phyloP scores from a whole-genome alignment of 2,329 filamentous ascomycete species.

The Stemphylium beticola region DNA sequence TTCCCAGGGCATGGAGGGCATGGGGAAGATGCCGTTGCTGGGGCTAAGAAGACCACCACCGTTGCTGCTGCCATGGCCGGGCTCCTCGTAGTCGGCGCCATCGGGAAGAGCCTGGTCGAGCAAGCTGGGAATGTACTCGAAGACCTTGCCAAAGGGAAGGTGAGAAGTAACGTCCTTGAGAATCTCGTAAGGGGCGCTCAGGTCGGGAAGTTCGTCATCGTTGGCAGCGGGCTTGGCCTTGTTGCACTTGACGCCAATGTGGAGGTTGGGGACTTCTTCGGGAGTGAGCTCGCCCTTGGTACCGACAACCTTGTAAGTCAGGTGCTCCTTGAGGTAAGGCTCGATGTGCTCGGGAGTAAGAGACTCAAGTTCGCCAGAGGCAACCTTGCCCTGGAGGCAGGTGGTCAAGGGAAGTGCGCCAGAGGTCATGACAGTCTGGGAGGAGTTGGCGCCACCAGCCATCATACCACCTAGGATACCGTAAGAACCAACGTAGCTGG shows the following conservation, averaged over 20 bases:
- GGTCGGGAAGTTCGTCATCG: slow-evolving; percentile 36
- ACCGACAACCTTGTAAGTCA: slow-evolving; percentile 45
- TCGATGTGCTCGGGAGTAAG: slow-evolving; percentile 42
- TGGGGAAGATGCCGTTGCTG: slow-evolving; percentile 19
- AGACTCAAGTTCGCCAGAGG: slow-evolving; percentile 37
- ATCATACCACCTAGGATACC: slow-evolving; percentile 40
- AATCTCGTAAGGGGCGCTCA: slow-evolving; percentile 34
- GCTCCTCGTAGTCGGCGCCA: slow-evolving; percentile 20
- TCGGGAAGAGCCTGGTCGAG: slow-evolving; percentile 27
- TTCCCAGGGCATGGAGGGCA: slow-evolving; percentile 28
- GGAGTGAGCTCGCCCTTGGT: slow-evolving; percentile 39
- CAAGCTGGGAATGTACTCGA: slow-evolving; percentile 31
- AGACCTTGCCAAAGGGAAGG: slow-evolving; percentile 40
- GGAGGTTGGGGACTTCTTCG: slow-evolving; percentile 40
- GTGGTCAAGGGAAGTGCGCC: slow-evolving; percentile 44
- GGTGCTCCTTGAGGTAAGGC: slow-evolving; percentile 43
- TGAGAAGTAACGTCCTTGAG: slow-evolving; percentile 36
- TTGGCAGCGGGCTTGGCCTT: slow-evolving; percentile 35
- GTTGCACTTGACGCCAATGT: slow-evolving; percentile 41
- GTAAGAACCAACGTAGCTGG: slow-evolving; percentile 45
- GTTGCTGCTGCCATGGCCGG: slow-evolving; percentile 3
- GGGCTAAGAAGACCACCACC: slow-evolving; percentile 10
- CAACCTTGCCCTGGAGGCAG: slow-evolving; percentile 43
- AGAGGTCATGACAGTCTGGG: slow-evolving; percentile 37
- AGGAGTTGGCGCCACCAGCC: slow-evolving; percentile 31